Evolutionary conservation across 78 protist species (phyloP), one percentile per base, ranked within the genome.

Genomic region (Dictyostelium purpureum): DNA sequence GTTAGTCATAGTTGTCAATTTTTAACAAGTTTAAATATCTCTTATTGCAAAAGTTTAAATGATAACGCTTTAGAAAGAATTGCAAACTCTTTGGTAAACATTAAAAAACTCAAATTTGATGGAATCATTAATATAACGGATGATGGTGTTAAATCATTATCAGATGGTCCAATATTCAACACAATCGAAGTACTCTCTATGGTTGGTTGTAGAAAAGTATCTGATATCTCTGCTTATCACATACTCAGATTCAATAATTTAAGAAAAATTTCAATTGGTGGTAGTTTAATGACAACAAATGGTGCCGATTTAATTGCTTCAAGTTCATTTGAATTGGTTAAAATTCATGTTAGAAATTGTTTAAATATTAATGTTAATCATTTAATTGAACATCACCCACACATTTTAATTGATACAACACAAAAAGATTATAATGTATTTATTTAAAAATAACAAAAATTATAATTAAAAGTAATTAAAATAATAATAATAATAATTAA

Each of bases 121-220:
- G 77, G 74, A 5, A 66, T 85, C 21, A 26, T 69, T 0, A 73
- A 56, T 73, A 85, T 85, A 59, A 56, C 92, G 0, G 76, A 85
- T 35, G 92, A 85, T 18, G 75, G 92, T 40, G 47, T 85, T 6
- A 85, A 85, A 59, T 26, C 92, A 0, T 33, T 85, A 28, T 43
- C 67, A 5, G 92, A 85, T 43, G 92, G 71, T 31, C 63, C 54
- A 10, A 43, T 73, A 24, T 70, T 6, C 19, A 31, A 45, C 10
- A 11, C 45, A 31, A 24, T 85, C 19, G 77, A 85, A 61, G 82
- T 57, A 6, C 47, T 85, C 4, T 85, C 92, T 19, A 16, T 85
- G 56, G 74, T 85, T 61, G 82, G 92, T 35, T 85, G 92, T 59
- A 70, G 92, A 70, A 85, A 85, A 82, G 61, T 85, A n/a, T 52